Conservation (phyloP, 2,329 filamentous ascomycete genomes). For the Zymoseptoria pseudotritici region DNA sequence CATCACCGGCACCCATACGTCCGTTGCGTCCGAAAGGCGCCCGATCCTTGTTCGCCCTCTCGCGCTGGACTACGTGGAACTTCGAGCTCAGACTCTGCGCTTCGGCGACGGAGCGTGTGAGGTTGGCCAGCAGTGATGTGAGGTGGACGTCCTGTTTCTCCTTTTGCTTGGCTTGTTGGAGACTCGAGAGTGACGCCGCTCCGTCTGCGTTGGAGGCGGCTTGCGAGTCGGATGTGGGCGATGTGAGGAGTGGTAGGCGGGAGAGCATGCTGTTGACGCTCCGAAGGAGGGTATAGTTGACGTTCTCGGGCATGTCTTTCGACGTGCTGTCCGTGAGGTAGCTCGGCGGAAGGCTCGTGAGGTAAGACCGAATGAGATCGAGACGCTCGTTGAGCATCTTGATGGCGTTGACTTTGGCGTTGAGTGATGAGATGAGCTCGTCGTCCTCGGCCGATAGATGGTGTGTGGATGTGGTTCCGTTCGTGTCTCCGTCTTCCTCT, state of each 20-base stretch:
- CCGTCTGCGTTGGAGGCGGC: constrained; percentile 57
- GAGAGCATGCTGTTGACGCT: constrained; percentile 80
- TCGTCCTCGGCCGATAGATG: constrained; percentile 55
- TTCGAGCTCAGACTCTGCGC: constrained; percentile 71
- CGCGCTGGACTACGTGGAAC: constrained; percentile 44
- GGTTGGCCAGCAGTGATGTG: constrained; percentile 64
- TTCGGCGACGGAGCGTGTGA: constrained; percentile 65
- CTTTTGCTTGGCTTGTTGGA: constrained; percentile 46
- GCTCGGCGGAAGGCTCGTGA: constrained; percentile 62
- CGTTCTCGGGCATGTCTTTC: constrained; percentile 30
- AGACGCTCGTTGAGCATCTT: constrained; percentile 72
- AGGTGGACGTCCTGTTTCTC: constrained; percentile 81
- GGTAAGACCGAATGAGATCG: constrained; percentile 56
- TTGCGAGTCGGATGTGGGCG: constrained; percentile 56
- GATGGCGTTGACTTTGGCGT: constrained; percentile 83
- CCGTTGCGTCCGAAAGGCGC: constrained; percentile 5
- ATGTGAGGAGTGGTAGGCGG: constrained; percentile 73
- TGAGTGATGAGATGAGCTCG: constrained; percentile 61
- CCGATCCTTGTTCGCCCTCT: constrained; percentile 30
- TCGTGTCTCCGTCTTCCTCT: constrained; percentile 36
- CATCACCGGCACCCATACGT: constrained; percentile 13
- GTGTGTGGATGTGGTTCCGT: constrained; percentile 27
- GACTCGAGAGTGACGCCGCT: constrained; percentile 44
- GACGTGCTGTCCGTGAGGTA: constrained; percentile 46
- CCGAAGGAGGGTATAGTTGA: constrained; percentile 68